Base-by-base conservation (phyloP, 202 grass and related monocot genomes). In the Zizania palustris region DNA sequence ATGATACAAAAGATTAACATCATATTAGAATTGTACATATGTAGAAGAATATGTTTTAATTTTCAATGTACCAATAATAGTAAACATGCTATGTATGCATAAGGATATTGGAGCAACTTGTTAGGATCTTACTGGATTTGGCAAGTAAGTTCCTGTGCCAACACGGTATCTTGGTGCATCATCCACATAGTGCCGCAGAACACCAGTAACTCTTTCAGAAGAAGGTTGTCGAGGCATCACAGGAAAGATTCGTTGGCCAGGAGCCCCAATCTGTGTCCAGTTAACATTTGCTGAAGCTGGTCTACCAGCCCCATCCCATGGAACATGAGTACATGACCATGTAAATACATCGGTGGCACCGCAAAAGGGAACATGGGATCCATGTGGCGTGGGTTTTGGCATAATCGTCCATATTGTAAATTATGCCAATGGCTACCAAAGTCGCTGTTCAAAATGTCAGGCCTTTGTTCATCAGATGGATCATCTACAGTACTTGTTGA, bases 361-460 rank as follows among this genome's bases (percentile, higher is more conserved):
- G 79, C 45, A 72, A 84, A 57, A 69, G 84, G 88, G 43, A 84
- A 67, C 21, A 87, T 49, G 64, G 78, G 71, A 55, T 45, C 60
- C 36, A 67, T 0, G 22, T 76, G 82, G 4, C 53, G 80, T 46
- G 74, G 9, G 64, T 84, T 78, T 84, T 93, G 93, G 72, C 93
- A 97, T 49, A 65, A 60, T 63, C 90, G 86, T 66, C 90, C 93
- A 73, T 90, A 97, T 20, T 85, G 76, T 58, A 97, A 82, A 82
- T 91, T 97, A 11, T 74, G 53, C 86, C 67, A 87, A 66, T 97
- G 93, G 79, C 82, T 71, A 65, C 5, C 18, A 14, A 91, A 77
- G 75, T 97, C 90, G 65, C 90, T 90, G 64, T 97, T 89, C 69
- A 97, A 83, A 56, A 97, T 97, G 69, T 97, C 93, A 58, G 82